Percentiles rank a stretch among this genome's conserved stretches.
These are phyloP conservation scores for Oxyria digyna DNA, from an alignment of 148 eudicot species.

Conservation along the genomic window DNA sequence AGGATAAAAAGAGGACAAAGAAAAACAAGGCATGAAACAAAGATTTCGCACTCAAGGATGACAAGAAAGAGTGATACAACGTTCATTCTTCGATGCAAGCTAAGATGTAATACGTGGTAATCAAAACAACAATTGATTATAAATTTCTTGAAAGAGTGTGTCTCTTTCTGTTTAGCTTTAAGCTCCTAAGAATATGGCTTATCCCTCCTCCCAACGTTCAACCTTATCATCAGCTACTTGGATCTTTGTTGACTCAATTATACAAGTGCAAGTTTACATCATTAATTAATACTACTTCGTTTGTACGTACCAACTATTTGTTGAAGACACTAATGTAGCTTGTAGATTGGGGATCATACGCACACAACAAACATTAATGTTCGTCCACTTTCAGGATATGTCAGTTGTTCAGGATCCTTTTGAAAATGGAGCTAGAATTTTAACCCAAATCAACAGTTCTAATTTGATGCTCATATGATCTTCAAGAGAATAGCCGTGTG, in stretches of 20 bases:
- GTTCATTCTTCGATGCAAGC: neutral
- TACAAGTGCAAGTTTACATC: neutral
- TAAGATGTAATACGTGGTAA: neutral
- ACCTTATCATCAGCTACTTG: neutral
- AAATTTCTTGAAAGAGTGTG: neutral
- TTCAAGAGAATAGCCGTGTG: no score
- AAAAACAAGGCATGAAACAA: slow-evolving; percentile 7
- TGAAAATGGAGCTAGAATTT: neutral
- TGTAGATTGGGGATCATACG: neutral
- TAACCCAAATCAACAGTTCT: neutral
- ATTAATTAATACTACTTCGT: neutral
- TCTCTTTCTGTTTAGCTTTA: neutral
- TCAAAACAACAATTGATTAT: neutral
- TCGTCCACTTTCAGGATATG: no score
- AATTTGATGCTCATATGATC: neutral
- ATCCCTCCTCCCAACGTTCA: neutral
- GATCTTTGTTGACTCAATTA: slow-evolving; percentile 3
- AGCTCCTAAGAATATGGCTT: slow-evolving; percentile 1
- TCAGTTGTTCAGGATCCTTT: no score
- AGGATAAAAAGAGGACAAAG: no score
- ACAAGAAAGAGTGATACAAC: neutral
- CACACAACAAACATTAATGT: no score
- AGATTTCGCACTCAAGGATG: neutral
- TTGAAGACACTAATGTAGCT: neutral
- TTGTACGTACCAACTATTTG: neutral